Conservation (phyloP, 495 filamentous ascomycete genomes). For the Neurospora hispaniola region DNA sequence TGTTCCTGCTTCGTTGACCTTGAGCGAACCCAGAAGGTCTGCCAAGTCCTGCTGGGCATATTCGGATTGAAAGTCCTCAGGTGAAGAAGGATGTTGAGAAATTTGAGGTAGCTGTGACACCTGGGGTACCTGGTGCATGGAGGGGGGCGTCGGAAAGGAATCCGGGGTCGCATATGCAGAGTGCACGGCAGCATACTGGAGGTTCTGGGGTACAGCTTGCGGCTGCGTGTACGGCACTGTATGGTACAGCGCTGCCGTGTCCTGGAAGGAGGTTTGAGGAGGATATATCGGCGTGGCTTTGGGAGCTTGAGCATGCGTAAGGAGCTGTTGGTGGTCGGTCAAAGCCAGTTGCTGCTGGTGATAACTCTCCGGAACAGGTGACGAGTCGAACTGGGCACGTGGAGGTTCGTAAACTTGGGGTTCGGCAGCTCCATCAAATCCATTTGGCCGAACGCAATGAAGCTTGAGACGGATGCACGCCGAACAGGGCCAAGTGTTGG, state of each 20-base stretch:
- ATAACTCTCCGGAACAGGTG: conserved; percentile 44
- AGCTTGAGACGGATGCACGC: conserved; percentile 88
- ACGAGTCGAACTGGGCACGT: conserved; percentile 31
- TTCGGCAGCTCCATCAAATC: conserved; percentile 65
- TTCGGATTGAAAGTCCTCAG: conserved; percentile 49
- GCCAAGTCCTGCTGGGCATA: conserved; percentile 63
- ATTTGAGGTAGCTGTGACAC: neutral
- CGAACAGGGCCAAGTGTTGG: conserved; percentile 96
- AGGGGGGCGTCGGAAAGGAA: conserved; percentile 45
- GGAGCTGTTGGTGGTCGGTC: conserved; percentile 29
- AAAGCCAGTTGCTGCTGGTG: conserved; percentile 36
- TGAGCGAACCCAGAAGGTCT: conserved; percentile 73
- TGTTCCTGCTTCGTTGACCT: conserved; percentile 78
- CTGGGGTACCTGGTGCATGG: conserved; percentile 24
- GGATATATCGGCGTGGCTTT: conserved; percentile 30
- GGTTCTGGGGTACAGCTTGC: conserved; percentile 29
- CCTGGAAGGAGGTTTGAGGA: conserved; percentile 27
- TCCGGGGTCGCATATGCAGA: conserved; percentile 30
- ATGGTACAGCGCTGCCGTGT: conserved; percentile 34
- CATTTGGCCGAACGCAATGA: conserved; percentile 83
- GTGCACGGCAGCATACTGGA: conserved; percentile 40
- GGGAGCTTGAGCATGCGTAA: conserved; percentile 22
- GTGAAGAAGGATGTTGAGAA: conserved; percentile 32
- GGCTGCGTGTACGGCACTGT: conserved; percentile 34
- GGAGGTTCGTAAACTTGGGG: conserved; percentile 36